phyloP scores from a whole-genome alignment of 768 basidiomycete genomes.

The Sarcodon sp. region DNA sequence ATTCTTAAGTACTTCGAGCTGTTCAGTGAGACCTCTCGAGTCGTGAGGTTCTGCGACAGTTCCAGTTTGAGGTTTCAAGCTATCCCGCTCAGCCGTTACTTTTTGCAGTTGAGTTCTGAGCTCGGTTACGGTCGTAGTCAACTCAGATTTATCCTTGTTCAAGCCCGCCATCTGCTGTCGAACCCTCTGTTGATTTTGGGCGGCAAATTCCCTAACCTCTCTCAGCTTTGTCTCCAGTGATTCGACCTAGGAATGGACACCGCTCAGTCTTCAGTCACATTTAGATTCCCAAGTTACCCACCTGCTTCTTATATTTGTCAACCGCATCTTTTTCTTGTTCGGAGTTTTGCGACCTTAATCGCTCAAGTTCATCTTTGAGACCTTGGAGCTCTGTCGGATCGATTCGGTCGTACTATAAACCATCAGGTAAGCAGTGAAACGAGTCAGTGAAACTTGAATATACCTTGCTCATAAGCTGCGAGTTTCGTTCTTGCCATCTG shows the following conservation, averaged over 20 bases:
- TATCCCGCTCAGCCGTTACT: conserved; percentile 13
- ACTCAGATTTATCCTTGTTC: neutral
- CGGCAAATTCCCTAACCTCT: neutral
- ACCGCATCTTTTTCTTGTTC: too few relatives aligned
- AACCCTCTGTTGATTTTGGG: neutral
- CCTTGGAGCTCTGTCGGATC: conserved; percentile 77
- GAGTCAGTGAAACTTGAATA: neutral
- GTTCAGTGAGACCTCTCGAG: conserved; percentile 17
- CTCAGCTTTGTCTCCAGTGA: neutral
- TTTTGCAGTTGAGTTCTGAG: conserved; percentile 11
- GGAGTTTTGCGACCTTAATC: conserved; percentile 13
- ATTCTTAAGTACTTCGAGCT: conserved; percentile 21
- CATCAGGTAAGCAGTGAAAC: neutral
- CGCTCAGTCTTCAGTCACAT: neutral
- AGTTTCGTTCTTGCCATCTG: conserved; percentile 77
- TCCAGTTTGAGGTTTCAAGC: conserved; percentile 22
- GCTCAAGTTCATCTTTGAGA: conserved; percentile 60
- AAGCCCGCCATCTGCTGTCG: neutral
- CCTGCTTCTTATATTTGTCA: too few relatives aligned
- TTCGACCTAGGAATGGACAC: too few relatives aligned
- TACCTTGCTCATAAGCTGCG: conserved; percentile 73
- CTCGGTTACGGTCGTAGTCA: conserved; percentile 9
- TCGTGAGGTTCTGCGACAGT: conserved; percentile 9
- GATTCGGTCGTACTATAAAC: conserved; percentile 66
- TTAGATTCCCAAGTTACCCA: too few relatives aligned